Conservation (phyloP, 495 filamentous ascomycete genomes). For the Antarctomyces pellizariae region DNA sequence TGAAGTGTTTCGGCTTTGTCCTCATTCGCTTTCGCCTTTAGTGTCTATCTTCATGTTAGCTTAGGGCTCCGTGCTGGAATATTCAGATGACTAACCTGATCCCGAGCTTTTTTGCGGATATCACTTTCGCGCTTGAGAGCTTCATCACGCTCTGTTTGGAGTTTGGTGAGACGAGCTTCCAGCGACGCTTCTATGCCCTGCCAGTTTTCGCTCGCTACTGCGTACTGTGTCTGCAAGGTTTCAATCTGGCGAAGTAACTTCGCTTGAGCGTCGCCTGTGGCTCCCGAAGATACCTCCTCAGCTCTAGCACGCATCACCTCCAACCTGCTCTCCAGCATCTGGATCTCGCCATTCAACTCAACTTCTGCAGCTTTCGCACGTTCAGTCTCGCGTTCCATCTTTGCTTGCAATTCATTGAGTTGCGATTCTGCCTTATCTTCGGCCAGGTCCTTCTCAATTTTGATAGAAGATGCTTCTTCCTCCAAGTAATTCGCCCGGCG, state of each 20-base stretch:
- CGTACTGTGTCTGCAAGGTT: slow-evolving; percentile 87
- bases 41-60: slow-evolving; percentile 27
- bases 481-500: slow-evolving; percentile 41
- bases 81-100: slow-evolving; percentile 34
- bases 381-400: slow-evolving; percentile 52
- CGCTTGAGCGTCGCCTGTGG: slow-evolving; percentile 60
- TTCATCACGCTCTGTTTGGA: slow-evolving; percentile 85
- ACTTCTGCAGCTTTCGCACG: slow-evolving; percentile 42
- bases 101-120: slow-evolving; percentile 62
- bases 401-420: slow-evolving; percentile 42
- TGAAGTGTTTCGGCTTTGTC: slow-evolving; percentile 59
- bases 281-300: slow-evolving; percentile 75
- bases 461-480: slow-evolving; percentile 43
- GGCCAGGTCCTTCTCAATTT: slow-evolving; percentile 53
- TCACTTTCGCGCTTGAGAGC: slow-evolving; percentile 62
- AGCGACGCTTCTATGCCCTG: slow-evolving; percentile 78
- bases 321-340: slow-evolving; percentile 69
- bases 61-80: background rate
- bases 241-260: slow-evolving; percentile 88
- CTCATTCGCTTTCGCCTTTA: slow-evolving; percentile 51
- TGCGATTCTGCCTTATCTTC: slow-evolving; percentile 49
- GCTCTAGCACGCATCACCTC: slow-evolving; percentile 66
- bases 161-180: slow-evolving; percentile 39
- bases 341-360: slow-evolving; percentile 64
- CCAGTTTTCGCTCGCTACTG: slow-evolving; percentile 90